A percentile compares a stretch with the other conserved stretches of the same genome.
Evolutionary conservation across 2,329 filamentous ascomycete species (phyloP).

Genomic region (Aureobasidium sp.): DNA sequence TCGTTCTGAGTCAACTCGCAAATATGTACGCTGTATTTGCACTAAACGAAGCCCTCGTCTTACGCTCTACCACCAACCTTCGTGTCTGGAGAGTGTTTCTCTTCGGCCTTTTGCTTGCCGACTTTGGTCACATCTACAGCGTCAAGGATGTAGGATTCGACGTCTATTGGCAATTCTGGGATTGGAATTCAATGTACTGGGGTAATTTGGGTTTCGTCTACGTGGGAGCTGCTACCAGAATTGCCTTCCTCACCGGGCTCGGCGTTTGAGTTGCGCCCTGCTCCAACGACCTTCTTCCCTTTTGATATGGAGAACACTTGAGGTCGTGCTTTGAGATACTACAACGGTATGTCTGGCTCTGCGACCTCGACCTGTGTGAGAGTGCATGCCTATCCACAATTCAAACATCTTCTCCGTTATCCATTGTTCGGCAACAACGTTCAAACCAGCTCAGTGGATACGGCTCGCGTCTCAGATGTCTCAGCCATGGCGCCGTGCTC

Average conservation of each 20-base stretch:
- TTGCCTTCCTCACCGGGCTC: slow-evolving; percentile 28
- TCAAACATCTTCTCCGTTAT: slow-evolving; percentile 9
- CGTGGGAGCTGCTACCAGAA: slow-evolving; percentile 28
- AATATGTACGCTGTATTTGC: slow-evolving; percentile 74
- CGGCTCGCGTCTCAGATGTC: slow-evolving; percentile 10
- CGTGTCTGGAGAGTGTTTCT: slow-evolving; percentile 65
- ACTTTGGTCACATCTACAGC: slow-evolving; percentile 67
- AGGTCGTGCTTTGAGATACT: not conserved
- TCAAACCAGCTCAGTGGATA: not conserved
- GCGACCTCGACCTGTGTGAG: slow-evolving; percentile 7
- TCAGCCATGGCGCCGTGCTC: slow-evolving; percentile 1
- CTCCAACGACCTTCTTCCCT: not conserved
- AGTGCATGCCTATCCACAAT: not conserved
- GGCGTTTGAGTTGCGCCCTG: slow-evolving; percentile 18
- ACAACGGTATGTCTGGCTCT: slow-evolving; percentile 9
- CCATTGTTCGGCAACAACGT: slow-evolving; percentile 12
- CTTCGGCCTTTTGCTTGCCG: slow-evolving; percentile 62
- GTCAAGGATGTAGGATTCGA: slow-evolving; percentile 51
- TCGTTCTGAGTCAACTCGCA: slow-evolving; percentile 66
- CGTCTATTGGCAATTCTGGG: slow-evolving; percentile 37
- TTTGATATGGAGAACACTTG: not conserved
- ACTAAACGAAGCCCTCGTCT: slow-evolving; percentile 68
- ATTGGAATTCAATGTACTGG: slow-evolving; percentile 32
- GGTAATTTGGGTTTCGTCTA: slow-evolving; percentile 33
- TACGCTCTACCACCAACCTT: slow-evolving; percentile 61